These are phyloP conservation scores for Globisporangium rhizosaccharum DNA, from an alignment of 352 stramenopile species.

Conservation along the genomic window DNA sequence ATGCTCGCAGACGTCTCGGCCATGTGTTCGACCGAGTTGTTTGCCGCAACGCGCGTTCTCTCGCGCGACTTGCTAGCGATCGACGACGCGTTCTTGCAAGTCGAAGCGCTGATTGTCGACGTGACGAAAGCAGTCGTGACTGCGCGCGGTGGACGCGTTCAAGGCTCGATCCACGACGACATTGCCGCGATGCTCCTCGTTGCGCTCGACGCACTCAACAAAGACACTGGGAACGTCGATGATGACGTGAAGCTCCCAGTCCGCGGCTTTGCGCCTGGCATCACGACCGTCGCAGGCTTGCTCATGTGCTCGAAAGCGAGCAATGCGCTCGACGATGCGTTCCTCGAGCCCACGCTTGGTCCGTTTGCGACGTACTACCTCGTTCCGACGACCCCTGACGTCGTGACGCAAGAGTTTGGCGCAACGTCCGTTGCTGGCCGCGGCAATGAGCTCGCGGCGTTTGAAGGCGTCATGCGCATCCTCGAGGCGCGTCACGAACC, in stretches of 20 bases:
- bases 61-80: conserved; percentile 28
- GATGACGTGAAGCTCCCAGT: too few species aligned
- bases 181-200: conserved; percentile 22
- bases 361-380: conserved; percentile 11
- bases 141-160: too few species aligned
- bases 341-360: background rate
- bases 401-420: conserved; percentile 16
- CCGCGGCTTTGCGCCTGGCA: too few species aligned
- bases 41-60: conserved; percentile 19
- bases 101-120: too few species aligned
- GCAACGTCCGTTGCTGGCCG: background rate
- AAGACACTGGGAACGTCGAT: too few species aligned
- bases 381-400: conserved; percentile 16
- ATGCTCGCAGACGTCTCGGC: conserved; percentile 16
- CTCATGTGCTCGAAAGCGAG: too few species aligned
- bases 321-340: too few species aligned
- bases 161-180: too few species aligned
- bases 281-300: too few species aligned
- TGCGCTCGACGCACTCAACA: background rate
- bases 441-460: background rate
- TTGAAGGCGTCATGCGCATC: too few species aligned
- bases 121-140: too few species aligned
- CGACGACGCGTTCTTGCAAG: conserved; percentile 11
- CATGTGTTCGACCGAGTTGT: conserved; percentile 18
- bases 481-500: too few species aligned